phyloP scores from a whole-genome alignment of 2,329 filamentous ascomycete species.

The Metarhizium sp. region DNA sequence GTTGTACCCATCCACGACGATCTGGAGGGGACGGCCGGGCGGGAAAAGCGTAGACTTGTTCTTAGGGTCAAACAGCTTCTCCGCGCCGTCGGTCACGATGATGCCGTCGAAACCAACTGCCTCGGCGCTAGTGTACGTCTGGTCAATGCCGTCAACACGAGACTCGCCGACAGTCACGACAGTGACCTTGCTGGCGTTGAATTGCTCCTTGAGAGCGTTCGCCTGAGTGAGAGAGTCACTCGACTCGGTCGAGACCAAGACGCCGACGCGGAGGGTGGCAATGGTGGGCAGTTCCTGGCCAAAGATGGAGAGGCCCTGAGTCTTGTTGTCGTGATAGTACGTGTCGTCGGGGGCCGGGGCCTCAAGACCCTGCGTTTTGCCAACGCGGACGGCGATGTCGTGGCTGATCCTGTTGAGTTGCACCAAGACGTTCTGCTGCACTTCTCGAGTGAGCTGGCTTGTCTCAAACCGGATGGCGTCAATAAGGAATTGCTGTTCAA shows the following conservation, averaged over 20 bases:
- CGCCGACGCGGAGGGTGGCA: slow-evolving; percentile 53
- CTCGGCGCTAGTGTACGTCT: slow-evolving; percentile 57
- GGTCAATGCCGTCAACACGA: slow-evolving; percentile 43
- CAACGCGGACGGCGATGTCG: slow-evolving; percentile 57
- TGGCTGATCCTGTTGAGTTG: slow-evolving; percentile 63
- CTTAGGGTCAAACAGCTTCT: slow-evolving; percentile 37
- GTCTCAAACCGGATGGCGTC: slow-evolving; percentile 67
- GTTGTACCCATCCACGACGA: slow-evolving; percentile 52
- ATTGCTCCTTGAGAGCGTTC: slow-evolving; percentile 34
- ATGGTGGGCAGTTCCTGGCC: slow-evolving; percentile 48
- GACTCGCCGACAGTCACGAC: slow-evolving; percentile 52
- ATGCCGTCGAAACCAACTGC: slow-evolving; percentile 54
- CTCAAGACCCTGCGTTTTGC: slow-evolving; percentile 47
- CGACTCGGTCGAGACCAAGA: slow-evolving; percentile 40
- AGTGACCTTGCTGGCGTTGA: slow-evolving; percentile 42
- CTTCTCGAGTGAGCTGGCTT: slow-evolving; percentile 46
- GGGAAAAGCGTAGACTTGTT: slow-evolving; percentile 49
- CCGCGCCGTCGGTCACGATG: slow-evolving; percentile 46
- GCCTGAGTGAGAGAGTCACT: slow-evolving; percentile 38
- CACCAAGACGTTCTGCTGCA: slow-evolving; percentile 56
- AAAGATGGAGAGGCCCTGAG: slow-evolving; percentile 50
- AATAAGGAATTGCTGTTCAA: slow-evolving; percentile 62
- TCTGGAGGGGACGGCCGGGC: slow-evolving; percentile 51
- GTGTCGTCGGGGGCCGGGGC: slow-evolving; percentile 49
- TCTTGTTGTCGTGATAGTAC: slow-evolving; percentile 63